phyloP scores from a whole-genome alignment of 371 early-diverging fungal genomes.

The Sporodiniella umbellata region DNA sequence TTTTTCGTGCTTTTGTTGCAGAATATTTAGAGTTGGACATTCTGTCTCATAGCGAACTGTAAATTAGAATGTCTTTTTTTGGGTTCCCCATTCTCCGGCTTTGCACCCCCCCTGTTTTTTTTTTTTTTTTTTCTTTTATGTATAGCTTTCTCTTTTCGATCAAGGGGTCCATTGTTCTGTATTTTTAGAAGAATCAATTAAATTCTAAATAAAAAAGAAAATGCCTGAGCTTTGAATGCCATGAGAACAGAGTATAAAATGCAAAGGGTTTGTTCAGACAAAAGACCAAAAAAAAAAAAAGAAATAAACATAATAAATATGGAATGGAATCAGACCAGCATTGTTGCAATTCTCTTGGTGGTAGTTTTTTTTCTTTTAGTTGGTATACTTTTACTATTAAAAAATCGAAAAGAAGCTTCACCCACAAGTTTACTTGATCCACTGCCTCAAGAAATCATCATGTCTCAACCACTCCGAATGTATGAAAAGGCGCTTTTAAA shows the following conservation, averaged over 20 bases:
- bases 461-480: neutral
- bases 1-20: constrained; percentile 54
- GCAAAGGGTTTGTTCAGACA: no score
- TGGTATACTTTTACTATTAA: constrained; percentile 3
- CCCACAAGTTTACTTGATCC: neutral
- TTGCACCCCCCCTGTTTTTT: constrained; percentile 2
- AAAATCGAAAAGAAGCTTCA: no score
- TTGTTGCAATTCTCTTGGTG: constrained; percentile 12
- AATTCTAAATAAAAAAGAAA: neutral
- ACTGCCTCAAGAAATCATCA: neutral
- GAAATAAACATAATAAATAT: no score
- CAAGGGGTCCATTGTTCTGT: no score
- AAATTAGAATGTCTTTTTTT: constrained; percentile 2
- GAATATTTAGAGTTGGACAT: constrained; percentile 53
- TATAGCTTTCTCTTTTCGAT: no score
- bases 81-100: neutral
- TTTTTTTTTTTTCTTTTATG: neutral
- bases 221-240: no score
- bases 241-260: no score
- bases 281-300: no score
- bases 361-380: constrained; percentile 10
- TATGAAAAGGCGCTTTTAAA: neutral
- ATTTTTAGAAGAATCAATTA: neutral
- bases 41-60: constrained; percentile 26
- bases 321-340: constrained; percentile 13